Conservation (phyloP, 768 basidiomycete species). For the Arthromyces matolae region DNA sequence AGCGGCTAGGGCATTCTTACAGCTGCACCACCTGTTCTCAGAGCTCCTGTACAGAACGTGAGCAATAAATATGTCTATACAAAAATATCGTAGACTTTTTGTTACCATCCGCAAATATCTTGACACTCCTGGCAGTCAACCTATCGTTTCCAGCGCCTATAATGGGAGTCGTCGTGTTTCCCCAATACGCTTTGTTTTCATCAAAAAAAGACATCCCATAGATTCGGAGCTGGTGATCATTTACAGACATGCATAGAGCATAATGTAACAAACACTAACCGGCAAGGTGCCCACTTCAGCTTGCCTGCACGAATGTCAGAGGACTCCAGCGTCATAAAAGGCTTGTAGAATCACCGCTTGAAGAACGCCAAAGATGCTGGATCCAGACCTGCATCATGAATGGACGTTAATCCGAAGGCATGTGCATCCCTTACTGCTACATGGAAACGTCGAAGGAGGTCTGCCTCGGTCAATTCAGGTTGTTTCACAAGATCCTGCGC, state of each 20-base stretch:
- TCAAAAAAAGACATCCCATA: slow-evolving; percentile 77
- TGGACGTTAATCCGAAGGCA: slow-evolving; percentile 68
- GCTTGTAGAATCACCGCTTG: slow-evolving; percentile 58
- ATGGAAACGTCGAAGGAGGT: slow-evolving; percentile 58
- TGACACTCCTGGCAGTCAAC: slow-evolving; percentile 70
- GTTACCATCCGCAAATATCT: slow-evolving; percentile 72
- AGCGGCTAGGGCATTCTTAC: slow-evolving; percentile 30
- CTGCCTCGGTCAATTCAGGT: slow-evolving; percentile 59
- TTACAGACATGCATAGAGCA: slow-evolving; percentile 7
- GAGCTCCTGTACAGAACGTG: slow-evolving; percentile 50
- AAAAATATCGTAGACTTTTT: slow-evolving; percentile 12
- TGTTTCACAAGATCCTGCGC: slow-evolving; percentile 72
- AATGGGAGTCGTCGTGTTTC: slow-evolving; percentile 55
- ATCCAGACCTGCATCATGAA: slow-evolving; percentile 82
- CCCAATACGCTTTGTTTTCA: slow-evolving; percentile 68
- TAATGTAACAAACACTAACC: slow-evolving; percentile 31
- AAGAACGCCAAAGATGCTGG: slow-evolving; percentile 74
- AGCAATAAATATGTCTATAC: slow-evolving; percentile 4
- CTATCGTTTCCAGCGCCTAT: slow-evolving; percentile 56
- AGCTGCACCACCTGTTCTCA: slow-evolving; percentile 89
- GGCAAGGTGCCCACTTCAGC: slow-evolving; percentile 59
- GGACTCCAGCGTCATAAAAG: too few relatives aligned
- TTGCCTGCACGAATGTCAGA: slow-evolving; percentile 44
- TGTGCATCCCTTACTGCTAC: slow-evolving; percentile 66
- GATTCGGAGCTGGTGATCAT: slow-evolving; percentile 55